Percentiles rank a stretch among this genome's conserved stretches.
phyloP scores from a whole-genome alignment of 176 grass and related monocot genomes.

The Areca catechu region DNA sequence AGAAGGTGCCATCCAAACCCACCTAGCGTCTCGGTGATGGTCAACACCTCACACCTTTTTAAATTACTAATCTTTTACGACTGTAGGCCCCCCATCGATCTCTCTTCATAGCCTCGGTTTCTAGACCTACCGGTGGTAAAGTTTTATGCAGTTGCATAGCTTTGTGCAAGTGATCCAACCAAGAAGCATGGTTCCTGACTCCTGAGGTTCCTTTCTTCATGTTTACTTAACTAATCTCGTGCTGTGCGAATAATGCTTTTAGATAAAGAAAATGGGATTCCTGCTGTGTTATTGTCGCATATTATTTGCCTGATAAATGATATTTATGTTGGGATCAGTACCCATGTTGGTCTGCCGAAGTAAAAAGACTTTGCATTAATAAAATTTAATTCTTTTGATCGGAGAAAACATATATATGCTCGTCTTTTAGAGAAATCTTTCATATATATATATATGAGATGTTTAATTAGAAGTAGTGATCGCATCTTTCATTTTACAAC shows the following conservation, averaged over 20 bases:
- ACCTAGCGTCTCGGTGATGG: no score
- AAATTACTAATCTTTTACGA: no score
- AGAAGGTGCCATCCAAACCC: conserved; percentile 21
- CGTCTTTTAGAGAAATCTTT: no score
- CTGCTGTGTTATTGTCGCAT: conserved; percentile 25
- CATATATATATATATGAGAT: no score
- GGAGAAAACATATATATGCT: no score
- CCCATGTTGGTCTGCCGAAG: conserved; percentile 21
- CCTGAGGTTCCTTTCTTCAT: conserved; percentile 25
- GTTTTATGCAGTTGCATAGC: not conserved
- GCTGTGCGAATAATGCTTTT: conserved; percentile 44
- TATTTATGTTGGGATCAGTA: conserved; percentile 19
- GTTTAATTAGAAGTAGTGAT: no score
- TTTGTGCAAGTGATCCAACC: not conserved
- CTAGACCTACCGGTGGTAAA: conserved; percentile 22
- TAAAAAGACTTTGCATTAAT: conserved; percentile 2
- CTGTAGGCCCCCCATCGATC: no score
- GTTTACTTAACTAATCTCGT: conserved; percentile 44
- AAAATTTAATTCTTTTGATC: no score
- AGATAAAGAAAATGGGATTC: conserved; percentile 43
- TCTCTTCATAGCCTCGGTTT: conserved; percentile 5
- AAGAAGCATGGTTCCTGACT: conserved; percentile 13
- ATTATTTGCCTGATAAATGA: conserved; percentile 35
- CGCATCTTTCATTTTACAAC: no score
- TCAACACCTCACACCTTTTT: no score